Evolutionary conservation across 1,284 basidiomycete species (phyloP).

Genomic region (Marasmius fiardii): DNA sequence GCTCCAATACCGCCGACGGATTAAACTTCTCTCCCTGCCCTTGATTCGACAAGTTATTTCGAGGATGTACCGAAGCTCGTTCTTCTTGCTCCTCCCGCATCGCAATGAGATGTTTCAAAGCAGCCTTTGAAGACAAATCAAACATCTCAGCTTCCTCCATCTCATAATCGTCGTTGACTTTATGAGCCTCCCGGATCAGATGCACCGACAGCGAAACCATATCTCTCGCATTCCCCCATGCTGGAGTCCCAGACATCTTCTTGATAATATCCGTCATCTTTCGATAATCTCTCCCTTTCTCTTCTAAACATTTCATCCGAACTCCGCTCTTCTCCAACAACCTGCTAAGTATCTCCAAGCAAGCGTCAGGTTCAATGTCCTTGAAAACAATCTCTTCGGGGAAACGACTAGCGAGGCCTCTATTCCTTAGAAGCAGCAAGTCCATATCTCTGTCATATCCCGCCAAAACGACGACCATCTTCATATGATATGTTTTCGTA

Average conservation of each 20-base stretch:
- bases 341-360: constrained; percentile 45
- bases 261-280: constrained; percentile 35
- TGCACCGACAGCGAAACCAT: not conserved
- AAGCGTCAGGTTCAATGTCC: constrained; percentile 47
- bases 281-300: constrained; percentile 28
- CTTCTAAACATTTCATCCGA: constrained; percentile 30
- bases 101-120: not conserved
- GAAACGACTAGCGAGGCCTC: constrained; percentile 65
- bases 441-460: constrained; percentile 70
- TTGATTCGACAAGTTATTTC: not conserved
- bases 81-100: not conserved
- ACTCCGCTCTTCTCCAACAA: constrained; percentile 43
- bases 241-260: constrained; percentile 38
- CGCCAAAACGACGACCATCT: constrained; percentile 63
- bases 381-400: constrained; percentile 53
- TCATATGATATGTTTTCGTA: constrained; percentile 48
- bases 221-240: constrained; percentile 66
- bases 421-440: constrained; percentile 49
- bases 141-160: not conserved
- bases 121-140: not conserved
- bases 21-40: not conserved
- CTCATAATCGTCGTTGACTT: not conserved
- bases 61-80: not conserved
- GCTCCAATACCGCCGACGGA: not conserved
- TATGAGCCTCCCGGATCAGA: not conserved